Percentiles rank a stretch among this genome's conserved stretches.
Conservation (phyloP, 495 filamentous ascomycete genomes). For the Penicillium crystallinum region DNA sequence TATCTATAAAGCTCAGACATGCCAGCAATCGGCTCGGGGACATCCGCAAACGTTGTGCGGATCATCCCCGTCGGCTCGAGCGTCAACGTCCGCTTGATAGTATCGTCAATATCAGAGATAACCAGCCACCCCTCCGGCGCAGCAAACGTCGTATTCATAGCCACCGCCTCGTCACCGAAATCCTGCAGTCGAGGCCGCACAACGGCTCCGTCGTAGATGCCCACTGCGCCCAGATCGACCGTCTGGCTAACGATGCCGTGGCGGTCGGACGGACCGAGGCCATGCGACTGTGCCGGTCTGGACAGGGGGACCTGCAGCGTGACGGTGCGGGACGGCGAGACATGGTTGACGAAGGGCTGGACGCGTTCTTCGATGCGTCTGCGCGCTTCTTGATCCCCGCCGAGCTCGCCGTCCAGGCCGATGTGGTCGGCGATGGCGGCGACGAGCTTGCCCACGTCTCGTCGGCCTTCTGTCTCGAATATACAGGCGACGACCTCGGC, state of each 20-base stretch:
- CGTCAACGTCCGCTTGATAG: slow-evolving; percentile 87
- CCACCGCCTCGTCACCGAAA: slow-evolving; percentile 40
- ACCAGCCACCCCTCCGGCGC: slow-evolving; percentile 79
- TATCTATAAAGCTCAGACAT: slow-evolving; percentile 81
- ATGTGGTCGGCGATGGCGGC: slow-evolving; percentile 66
- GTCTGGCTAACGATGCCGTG: slow-evolving; percentile 66
- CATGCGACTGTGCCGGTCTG: slow-evolving; percentile 37
- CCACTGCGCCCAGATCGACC: slow-evolving; percentile 32
- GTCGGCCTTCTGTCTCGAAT: slow-evolving; percentile 65
- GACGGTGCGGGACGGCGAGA: slow-evolving; percentile 63
- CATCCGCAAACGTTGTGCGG: slow-evolving; percentile 73
- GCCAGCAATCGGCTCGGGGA: slow-evolving; percentile 61
- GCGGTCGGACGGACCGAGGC: slow-evolving; percentile 62
- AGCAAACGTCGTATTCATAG: slow-evolving; percentile 65
- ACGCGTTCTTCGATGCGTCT: slow-evolving; percentile 63
- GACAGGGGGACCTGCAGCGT: slow-evolving; percentile 50
- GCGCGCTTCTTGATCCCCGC: slow-evolving; percentile 53
- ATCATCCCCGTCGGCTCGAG: slow-evolving; percentile 73
- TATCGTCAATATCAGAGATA: slow-evolving; percentile 92
- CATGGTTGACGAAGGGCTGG: slow-evolving; percentile 68
- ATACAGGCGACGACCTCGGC: slow-evolving; percentile 77
- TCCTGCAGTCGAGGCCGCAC: slow-evolving; percentile 31
- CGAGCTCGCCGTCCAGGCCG: slow-evolving; percentile 57
- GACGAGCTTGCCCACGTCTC: slow-evolving; percentile 60
- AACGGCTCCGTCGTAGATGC: slow-evolving; percentile 26